A percentile compares a stretch with the other conserved stretches of the same genome.
Evolutionary conservation across 768 basidiomycete genomes (phyloP).

Genomic region (Obba rivulosa): DNA sequence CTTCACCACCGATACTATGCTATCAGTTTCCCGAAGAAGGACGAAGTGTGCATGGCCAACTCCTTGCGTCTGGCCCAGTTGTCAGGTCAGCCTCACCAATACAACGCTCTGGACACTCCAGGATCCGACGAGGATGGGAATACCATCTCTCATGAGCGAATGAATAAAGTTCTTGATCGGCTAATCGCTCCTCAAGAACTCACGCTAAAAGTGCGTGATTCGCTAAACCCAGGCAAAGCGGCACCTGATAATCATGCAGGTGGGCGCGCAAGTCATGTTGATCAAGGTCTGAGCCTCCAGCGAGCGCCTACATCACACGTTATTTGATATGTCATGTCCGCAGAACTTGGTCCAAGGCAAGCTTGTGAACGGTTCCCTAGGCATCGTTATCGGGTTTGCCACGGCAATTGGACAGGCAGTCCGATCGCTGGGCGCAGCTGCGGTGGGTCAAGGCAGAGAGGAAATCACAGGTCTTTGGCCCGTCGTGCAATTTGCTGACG

Average conservation of each 20-base stretch:
- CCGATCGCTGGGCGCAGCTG: not conserved
- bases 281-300: conserved; percentile 44
- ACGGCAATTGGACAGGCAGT: conserved; percentile 20
- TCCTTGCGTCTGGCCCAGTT: conserved; percentile 41
- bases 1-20: not conserved
- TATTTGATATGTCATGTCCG: no score
- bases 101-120: conserved; percentile 38
- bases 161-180: conserved; percentile 45
- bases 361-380: conserved; percentile 69
- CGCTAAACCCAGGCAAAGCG: not conserved
- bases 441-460: conserved; percentile 10
- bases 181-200: conserved; percentile 49
- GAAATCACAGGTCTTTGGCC: conserved; percentile 40
- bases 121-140: conserved; percentile 41
- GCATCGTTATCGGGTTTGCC: conserved; percentile 25
- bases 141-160: conserved; percentile 30
- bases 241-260: conserved; percentile 28
- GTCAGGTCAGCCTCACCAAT: conserved; percentile 32
- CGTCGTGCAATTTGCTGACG: conserved; percentile 52
- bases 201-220: conserved; percentile 36
- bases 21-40: conserved; percentile 60
- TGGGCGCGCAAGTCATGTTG: conserved; percentile 85
- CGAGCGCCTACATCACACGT: not conserved
- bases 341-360: conserved; percentile 66
- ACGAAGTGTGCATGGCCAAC: conserved; percentile 73